Evolutionary conservation across 148 eudicot genomes (phyloP).

Genomic region (Camellia lanceoleosa): DNA sequence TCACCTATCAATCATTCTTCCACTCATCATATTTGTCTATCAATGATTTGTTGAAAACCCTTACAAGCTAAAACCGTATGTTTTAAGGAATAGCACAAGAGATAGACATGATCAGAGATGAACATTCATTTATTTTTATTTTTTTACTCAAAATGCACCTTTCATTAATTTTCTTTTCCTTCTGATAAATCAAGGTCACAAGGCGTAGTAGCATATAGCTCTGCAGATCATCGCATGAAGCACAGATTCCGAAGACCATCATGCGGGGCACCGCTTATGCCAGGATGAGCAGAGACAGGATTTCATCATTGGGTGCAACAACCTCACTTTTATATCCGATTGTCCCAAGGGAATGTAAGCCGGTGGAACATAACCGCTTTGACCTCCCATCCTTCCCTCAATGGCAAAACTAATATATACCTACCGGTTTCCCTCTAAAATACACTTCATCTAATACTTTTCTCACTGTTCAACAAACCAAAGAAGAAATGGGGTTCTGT

Average conservation of each 20-base stretch:
- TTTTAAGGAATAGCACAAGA: no score
- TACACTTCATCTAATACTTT: neutral
- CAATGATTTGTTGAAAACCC: no score
- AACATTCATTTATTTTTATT: constrained; percentile 14
- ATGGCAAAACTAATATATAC: neutral
- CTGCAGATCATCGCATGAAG: constrained; percentile 89
- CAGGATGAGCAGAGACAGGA: constrained; percentile 19
- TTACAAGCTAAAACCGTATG: no score
- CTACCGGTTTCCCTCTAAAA: neutral
- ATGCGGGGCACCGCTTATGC: constrained; percentile 24
- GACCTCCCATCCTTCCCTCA: constrained; percentile 40
- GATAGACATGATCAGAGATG: neutral
- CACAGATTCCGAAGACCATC: constrained; percentile 99
- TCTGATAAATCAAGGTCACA: constrained; percentile 63
- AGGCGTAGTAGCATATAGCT: constrained; percentile 87
- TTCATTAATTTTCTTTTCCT: constrained; percentile 36
- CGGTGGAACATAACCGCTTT: constrained; percentile 69
- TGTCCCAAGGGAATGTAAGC: constrained; percentile 69
- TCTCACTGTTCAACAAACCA: neutral
- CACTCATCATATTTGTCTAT: no score
- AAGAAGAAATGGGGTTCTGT: no score
- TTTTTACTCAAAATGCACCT: constrained; percentile 50
- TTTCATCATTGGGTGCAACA: constrained; percentile 16
- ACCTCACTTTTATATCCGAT: constrained; percentile 46
- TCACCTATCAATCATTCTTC: no score